A percentile compares a stretch with the other conserved stretches of the same genome.
phyloP scores from a whole-genome alignment of 139 green algal genomes.

The Tetradesmus lagerheimii region DNA sequence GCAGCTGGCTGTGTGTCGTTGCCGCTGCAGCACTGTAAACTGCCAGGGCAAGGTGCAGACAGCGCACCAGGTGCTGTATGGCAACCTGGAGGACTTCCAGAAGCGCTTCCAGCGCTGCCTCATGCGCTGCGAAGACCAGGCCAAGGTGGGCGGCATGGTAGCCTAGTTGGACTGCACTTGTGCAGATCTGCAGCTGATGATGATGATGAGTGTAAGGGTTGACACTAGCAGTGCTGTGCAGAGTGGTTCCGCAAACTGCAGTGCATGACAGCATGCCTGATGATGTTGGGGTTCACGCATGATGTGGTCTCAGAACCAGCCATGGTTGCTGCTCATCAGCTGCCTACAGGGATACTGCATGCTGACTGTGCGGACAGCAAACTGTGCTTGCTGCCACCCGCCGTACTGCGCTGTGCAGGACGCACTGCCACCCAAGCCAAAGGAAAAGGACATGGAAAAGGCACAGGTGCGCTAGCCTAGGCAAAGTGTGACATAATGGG shows the following conservation, averaged over 20 bases:
- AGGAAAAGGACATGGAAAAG: slow-evolving; percentile 23
- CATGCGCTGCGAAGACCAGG: slow-evolving; percentile 62
- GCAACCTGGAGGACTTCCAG: slow-evolving; percentile 54
- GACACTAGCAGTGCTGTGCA: background rate
- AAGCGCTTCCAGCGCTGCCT: slow-evolving; percentile 65
- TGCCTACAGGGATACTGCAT: too few relatives aligned
- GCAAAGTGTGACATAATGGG: too few relatives aligned
- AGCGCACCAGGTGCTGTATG: slow-evolving; percentile 45
- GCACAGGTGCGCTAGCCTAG: slow-evolving; percentile 29
- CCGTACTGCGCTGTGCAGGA: slow-evolving; percentile 7
- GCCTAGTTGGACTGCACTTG: too few relatives aligned
- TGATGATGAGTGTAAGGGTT: too few relatives aligned
- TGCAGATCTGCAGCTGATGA: background rate
- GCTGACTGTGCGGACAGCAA: too few relatives aligned
- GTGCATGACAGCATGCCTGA: background rate
- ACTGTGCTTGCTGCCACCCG: background rate
- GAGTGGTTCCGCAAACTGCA: background rate
- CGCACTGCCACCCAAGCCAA: slow-evolving; percentile 10
- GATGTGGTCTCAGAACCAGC: too few relatives aligned
- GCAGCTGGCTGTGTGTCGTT: background rate
- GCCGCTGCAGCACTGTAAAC: slow-evolving; percentile 13
- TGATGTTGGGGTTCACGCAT: too few relatives aligned
- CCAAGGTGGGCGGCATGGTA: slow-evolving; percentile 34
- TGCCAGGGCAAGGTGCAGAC: slow-evolving; percentile 34
- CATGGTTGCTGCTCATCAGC: too few relatives aligned